Base-by-base conservation (phyloP, 2,329 filamentous ascomycete species). In the Hypoxylon sp. region DNA sequence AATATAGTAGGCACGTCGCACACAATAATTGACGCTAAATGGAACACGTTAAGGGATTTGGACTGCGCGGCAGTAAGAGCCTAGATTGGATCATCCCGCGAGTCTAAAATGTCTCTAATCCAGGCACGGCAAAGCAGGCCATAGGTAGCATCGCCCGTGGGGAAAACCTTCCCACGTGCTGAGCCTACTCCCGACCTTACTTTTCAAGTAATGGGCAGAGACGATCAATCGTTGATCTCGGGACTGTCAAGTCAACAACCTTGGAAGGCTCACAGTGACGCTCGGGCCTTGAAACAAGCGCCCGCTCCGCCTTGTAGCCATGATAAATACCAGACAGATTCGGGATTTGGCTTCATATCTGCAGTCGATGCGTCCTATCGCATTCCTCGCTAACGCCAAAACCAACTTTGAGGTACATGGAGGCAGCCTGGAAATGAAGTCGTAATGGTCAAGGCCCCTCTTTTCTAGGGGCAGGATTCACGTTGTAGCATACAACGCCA, bases 131-230 rank as follows among this genome's bases (percentile, higher is more conserved):
- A 46, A 57, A 60, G 51, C n/a, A n/a, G n/a, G n/a, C 23, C 49
- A 48, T 36, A 14, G 28, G 56, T 65, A 28, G 50, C 62, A 52
- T 57, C 36, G 49, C 21, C 38, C 57, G 60, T 65, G 60, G 67
- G 64, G 65, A 69, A 67, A 63, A 19, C 38, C 50, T 38, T 58
- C 43, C 63, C 69, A 71, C 69, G 66, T 71, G 69, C 43, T 67
- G 25, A 41, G 45, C 58, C 10, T 38, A 63, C 58, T 63, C 61
- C 58, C 66, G 50, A 63, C 60, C 69, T 71, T 62, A 67, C 66
- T 63, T 60, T 50, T 69, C 63, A 43, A 59, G 68, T 60, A 69
- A 58, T 57, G 43, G 56, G 43, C 30, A 41, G 51, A 36, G 68
- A 52, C 59, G 66, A 69, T 71, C 65, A 69, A 49, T 19, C 23